These are phyloP conservation scores for Sporisorium sorghi DNA, from an alignment of 1,284 basidiomycete species.

Conservation along the genomic window DNA sequence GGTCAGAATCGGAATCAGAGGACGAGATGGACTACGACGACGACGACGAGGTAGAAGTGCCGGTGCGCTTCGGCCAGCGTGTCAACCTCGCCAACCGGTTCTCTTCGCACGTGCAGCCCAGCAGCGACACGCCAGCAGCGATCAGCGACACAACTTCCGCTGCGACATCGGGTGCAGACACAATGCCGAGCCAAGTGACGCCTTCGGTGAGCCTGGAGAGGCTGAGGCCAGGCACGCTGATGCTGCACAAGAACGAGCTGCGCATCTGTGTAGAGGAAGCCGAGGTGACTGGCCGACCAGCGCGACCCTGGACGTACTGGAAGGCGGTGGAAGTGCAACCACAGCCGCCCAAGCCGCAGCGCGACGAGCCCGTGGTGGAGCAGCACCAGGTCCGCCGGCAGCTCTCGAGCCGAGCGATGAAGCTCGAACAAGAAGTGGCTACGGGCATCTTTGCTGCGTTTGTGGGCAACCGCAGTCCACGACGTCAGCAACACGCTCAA, in stretches of 20 bases:
- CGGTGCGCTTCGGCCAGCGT: conserved; percentile 42
- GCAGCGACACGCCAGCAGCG: background rate
- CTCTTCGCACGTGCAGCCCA: conserved; percentile 1
- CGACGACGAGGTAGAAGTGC: conserved; percentile 29
- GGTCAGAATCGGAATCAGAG: conserved; percentile 27
- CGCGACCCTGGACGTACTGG: conserved; percentile 23
- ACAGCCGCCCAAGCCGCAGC: conserved; percentile 1
- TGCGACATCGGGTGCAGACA: background rate
- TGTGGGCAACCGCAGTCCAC: conserved; percentile 46
- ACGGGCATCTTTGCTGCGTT: conserved; percentile 45
- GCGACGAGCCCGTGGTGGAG: background rate
- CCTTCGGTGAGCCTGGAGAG: conserved; percentile 23
- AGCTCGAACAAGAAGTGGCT: conserved; percentile 39
- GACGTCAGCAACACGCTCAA: conserved; percentile 29
- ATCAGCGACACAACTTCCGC: no score
- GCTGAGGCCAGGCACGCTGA: conserved; percentile 16
- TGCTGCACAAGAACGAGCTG: conserved; percentile 25
- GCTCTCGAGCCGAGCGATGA: conserved; percentile 36
- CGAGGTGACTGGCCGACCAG: background rate
- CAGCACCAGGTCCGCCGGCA: conserved; percentile 24
- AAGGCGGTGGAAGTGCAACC: conserved; percentile 37
- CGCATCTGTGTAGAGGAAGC: conserved; percentile 29
- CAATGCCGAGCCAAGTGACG: conserved; percentile 3
- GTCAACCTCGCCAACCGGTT: conserved; percentile 14
- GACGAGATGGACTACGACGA: conserved; percentile 25